Evolutionary conservation across 2,329 filamentous ascomycete species (phyloP).

Genomic region (Lasiodiplodia gonubiensis): DNA sequence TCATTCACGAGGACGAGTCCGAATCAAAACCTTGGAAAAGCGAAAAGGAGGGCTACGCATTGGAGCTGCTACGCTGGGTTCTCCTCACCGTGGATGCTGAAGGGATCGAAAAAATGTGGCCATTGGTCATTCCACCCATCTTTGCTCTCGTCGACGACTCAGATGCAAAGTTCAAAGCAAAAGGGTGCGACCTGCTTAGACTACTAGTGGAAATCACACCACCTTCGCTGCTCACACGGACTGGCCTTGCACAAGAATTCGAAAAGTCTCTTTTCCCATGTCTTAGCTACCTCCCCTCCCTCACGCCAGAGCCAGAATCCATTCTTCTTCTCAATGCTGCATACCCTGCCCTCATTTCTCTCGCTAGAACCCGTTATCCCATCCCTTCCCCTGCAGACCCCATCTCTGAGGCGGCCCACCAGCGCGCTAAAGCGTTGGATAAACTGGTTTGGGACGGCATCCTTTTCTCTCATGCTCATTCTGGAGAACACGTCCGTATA

Average conservation of each 20-base stretch:
- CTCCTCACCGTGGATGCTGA: conserved; percentile 58
- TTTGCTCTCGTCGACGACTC: conserved; percentile 72
- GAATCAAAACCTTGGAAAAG: conserved; percentile 68
- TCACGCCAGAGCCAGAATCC: conserved; percentile 77
- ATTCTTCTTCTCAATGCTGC: conserved; percentile 66
- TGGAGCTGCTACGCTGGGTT: conserved; percentile 68
- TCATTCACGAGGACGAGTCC: conserved; percentile 48
- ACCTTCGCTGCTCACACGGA: conserved; percentile 60
- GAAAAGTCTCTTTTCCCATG: conserved; percentile 72
- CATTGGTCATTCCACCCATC: conserved; percentile 71
- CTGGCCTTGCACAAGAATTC: conserved; percentile 71
- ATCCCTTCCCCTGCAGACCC: conserved; percentile 34
- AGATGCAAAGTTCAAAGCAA: conserved; percentile 58
- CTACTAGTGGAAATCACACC: conserved; percentile 63
- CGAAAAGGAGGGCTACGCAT: conserved; percentile 52
- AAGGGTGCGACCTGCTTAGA: conserved; percentile 62
- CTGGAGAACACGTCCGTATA: conserved; percentile 63
- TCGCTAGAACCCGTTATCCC: conserved; percentile 57
- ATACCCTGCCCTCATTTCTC: conserved; percentile 68
- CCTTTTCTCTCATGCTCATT: conserved; percentile 58
- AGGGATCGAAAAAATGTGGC: conserved; percentile 66
- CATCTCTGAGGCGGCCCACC: conserved; percentile 35
- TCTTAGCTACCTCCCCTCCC: conserved; percentile 75
- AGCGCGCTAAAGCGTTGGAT: conserved; percentile 50
- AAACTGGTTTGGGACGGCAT: conserved; percentile 51